These are phyloP conservation scores for Begonia peltatifolia DNA, from an alignment of 306 rosid species.

Conservation along the genomic window DNA sequence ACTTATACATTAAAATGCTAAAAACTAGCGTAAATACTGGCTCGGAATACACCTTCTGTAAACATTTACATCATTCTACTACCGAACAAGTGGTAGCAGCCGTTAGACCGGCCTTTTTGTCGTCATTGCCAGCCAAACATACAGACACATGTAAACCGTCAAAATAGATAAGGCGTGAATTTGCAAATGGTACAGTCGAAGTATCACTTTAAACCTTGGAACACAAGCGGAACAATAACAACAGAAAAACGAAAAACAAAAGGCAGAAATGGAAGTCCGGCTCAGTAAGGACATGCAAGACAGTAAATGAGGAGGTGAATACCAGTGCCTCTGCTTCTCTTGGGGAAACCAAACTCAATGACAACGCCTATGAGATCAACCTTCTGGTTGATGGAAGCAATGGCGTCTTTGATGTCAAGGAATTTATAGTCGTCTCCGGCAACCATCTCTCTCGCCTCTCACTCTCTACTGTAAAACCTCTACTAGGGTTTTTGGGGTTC, in stretches of 20 bases:
- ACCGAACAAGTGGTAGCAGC: slow-evolving; percentile 55
- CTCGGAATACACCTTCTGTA: slow-evolving; percentile 54
- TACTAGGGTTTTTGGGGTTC: too few relatives aligned
- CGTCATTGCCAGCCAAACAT: slow-evolving; percentile 49
- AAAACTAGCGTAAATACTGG: slow-evolving; percentile 18
- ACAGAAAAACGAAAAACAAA: background rate
- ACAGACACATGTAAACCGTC: background rate
- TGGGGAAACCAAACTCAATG: slow-evolving; percentile 34
- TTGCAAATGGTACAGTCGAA: background rate
- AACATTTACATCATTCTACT: slow-evolving; percentile 55
- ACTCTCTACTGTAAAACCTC: too few relatives aligned
- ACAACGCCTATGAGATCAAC: slow-evolving; percentile 13
- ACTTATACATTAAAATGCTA: background rate
- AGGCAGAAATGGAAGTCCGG: background rate
- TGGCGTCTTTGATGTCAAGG: background rate
- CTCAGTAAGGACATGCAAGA: background rate
- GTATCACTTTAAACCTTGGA: background rate
- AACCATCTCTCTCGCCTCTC: background rate
- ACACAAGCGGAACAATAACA: background rate
- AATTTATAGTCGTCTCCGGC: background rate
- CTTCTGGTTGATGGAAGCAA: background rate
- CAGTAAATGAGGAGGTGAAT: background rate
- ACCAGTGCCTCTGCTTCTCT: slow-evolving; percentile 44
- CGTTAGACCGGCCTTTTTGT: slow-evolving; percentile 79
- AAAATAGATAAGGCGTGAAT: background rate